phyloP scores from a whole-genome alignment of 2,329 filamentous ascomycete species.

The Ophiostoma australiae region DNA sequence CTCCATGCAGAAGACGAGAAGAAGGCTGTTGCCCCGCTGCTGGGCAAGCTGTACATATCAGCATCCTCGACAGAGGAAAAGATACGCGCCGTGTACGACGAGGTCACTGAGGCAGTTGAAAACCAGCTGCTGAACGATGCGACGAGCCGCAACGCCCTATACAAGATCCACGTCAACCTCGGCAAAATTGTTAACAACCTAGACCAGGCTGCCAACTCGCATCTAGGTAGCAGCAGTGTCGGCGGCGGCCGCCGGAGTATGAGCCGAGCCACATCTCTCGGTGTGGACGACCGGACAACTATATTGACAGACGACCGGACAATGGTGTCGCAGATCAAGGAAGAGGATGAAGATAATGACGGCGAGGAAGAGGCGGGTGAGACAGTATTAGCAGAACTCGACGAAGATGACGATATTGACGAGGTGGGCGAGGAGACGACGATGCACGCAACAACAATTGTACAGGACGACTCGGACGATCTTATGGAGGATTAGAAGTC shows the following conservation, averaged over 20 bases:
- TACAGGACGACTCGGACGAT: slow-evolving; percentile 25
- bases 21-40: slow-evolving; percentile 70
- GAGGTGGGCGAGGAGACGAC: slow-evolving; percentile 37
- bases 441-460: slow-evolving; percentile 20
- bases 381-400: slow-evolving; percentile 13
- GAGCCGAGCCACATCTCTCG: slow-evolving; percentile 44
- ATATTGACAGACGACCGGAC: slow-evolving; percentile 37
- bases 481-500: slow-evolving; percentile 19
- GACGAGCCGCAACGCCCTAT: slow-evolving; percentile 58
- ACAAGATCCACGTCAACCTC: slow-evolving; percentile 62
- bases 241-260: slow-evolving; percentile 36
- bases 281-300: slow-evolving; percentile 31
- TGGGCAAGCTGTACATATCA: slow-evolving; percentile 77
- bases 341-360: slow-evolving; percentile 41
- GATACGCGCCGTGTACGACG: slow-evolving; percentile 53
- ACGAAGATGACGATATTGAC: slow-evolving; percentile 26
- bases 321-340: slow-evolving; percentile 45
- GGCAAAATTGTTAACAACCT: slow-evolving; percentile 63
- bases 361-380: slow-evolving; percentile 42
- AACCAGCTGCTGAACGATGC: slow-evolving; percentile 56
- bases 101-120: slow-evolving; percentile 59
- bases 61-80: slow-evolving; percentile 58
- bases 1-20: slow-evolving; percentile 67
- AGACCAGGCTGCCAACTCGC: slow-evolving; percentile 37
- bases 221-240: slow-evolving; percentile 17